Conservation (phyloP, 2,329 filamentous ascomycete genomes). For the Xylogone sp. region DNA sequence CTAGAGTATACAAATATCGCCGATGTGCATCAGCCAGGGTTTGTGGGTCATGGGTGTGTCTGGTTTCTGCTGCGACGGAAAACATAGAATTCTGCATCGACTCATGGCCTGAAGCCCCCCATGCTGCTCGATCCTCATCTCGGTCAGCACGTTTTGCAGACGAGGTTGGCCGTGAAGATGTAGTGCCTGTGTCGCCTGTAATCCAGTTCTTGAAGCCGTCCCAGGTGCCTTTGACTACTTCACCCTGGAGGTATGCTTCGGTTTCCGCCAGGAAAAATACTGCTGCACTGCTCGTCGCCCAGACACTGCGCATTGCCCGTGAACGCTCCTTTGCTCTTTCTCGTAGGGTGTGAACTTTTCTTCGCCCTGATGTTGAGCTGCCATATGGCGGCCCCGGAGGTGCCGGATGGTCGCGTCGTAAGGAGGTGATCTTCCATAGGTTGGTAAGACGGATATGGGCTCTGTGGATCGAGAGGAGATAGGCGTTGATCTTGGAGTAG, state of each 20-base stretch:
- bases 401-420: conserved; percentile 73
- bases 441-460: conserved; percentile 81
- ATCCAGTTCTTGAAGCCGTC: conserved; percentile 77
- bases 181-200: conserved; percentile 24
- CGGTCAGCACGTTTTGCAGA: conserved; percentile 5
- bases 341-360: conserved; percentile 58
- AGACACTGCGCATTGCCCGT: conserved; percentile 72
- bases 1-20: conserved; percentile 67
- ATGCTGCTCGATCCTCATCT: conserved; percentile 37
- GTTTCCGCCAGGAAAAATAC: conserved; percentile 88
- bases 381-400: conserved; percentile 63
- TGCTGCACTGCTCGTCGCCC: conserved; percentile 84
- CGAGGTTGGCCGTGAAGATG: conserved; percentile 11
- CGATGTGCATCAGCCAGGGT: conserved; percentile 77
- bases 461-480: conserved; percentile 79
- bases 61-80: conserved; percentile 13
- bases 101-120: conserved; percentile 30
- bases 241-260: conserved; percentile 83
- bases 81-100: conserved; percentile 10
- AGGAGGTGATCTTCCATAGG: conserved; percentile 79
- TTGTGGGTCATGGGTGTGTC: conserved; percentile 69
- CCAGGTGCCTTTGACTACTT: conserved; percentile 80
- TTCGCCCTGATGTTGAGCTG: conserved; percentile 55
- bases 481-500: conserved; percentile 84
- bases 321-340: conserved; percentile 60